Evolutionary conservation across 352 stramenopile genomes (phyloP).

Genomic region (Phytophthora litchii): DNA sequence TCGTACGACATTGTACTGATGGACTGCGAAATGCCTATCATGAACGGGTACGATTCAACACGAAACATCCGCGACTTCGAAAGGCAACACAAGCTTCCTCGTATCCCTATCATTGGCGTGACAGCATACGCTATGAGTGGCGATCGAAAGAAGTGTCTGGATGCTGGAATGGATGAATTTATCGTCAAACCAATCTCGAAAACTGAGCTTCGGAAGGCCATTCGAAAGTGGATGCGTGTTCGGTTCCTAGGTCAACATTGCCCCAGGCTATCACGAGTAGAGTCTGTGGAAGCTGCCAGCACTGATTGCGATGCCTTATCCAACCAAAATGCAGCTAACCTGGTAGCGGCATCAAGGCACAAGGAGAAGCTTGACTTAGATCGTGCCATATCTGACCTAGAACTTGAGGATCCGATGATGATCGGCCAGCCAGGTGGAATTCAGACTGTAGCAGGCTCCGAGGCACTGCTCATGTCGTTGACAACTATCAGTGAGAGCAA

Average conservation of each 20-base stretch:
- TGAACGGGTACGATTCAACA: conserved; percentile 83
- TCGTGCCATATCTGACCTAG: conserved; percentile 81
- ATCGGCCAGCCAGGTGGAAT: conserved; percentile 58
- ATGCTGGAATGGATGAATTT: conserved; percentile 87
- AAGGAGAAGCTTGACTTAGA: conserved; percentile 80
- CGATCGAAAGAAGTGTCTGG: conserved; percentile 82
- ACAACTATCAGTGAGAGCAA: conserved; percentile 61
- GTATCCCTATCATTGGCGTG: conserved; percentile 84
- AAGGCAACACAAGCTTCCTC: conserved; percentile 60
- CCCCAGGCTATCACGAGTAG: conserved; percentile 16
- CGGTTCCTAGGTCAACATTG: conserved; percentile 65
- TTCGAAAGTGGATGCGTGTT: conserved; percentile 84
- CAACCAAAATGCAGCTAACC: conserved; percentile 51
- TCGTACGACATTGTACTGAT: conserved; percentile 84
- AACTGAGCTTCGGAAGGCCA: conserved; percentile 58
- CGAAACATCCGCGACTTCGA: conserved; percentile 77
- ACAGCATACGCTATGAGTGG: conserved; percentile 88
- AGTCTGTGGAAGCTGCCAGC: conserved; percentile 15
- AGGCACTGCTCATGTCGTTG: conserved; percentile 54
- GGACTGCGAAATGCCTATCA: conserved; percentile 90
- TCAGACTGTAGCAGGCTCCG: conserved; percentile 41
- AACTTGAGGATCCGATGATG: conserved; percentile 89
- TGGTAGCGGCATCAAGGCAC: conserved; percentile 76
- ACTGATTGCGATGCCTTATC: conserved; percentile 21
- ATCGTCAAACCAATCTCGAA: conserved; percentile 89